Base-by-base conservation (phyloP, 192 early-diverging fungal species). In the Podochytrium sp. region DNA sequence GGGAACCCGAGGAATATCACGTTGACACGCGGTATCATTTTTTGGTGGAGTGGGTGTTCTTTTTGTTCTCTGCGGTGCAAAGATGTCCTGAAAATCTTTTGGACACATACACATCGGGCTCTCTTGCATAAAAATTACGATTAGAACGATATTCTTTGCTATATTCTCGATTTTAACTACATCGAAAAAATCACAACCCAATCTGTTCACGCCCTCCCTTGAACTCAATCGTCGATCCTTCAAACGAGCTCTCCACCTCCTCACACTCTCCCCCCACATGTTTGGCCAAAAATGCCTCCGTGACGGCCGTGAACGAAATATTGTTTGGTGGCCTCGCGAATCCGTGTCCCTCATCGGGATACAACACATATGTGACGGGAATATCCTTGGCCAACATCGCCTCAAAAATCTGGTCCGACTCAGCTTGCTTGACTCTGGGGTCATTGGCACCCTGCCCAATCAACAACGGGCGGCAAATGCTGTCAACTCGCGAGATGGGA, bases 391-490 rank as follows among this genome's bases (percentile, higher is more conserved):
- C 58, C 0, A 53, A 27, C 59, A 81, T 81, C 0, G 79, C 73
- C 0, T 76, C 25, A 43, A 81, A 80, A n/a, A 81, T 81, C 39
- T 81, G 80, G 53, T 81, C 80, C 56, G 75, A 65, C 63, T 81
- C 80, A 14, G 80, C 76, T 35, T 75, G 74, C 67, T 81, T 81
- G 56, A 81, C 80, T 14, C 80, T 71, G 29, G 80, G 80, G 29
- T 81, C 80, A 49, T 81, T 81, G n/a, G 57, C 67, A 23, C 80
- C 80, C 51, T 81, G 80, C 32, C 50, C 76, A 47, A 81, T 81
- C 47, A 81, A 55, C 51, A 81, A 73, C 25, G 80, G 80, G 29
- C 71, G 62, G n/a, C 49, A 49, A 58, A 81, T 81, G 2, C 56
- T 81, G 16, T 82, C 80, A 25, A 75, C 80, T 51, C 69, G 55